Evolutionary conservation across 371 early-diverging fungal species (phyloP).

Genomic region (Nematocida parisii): DNA sequence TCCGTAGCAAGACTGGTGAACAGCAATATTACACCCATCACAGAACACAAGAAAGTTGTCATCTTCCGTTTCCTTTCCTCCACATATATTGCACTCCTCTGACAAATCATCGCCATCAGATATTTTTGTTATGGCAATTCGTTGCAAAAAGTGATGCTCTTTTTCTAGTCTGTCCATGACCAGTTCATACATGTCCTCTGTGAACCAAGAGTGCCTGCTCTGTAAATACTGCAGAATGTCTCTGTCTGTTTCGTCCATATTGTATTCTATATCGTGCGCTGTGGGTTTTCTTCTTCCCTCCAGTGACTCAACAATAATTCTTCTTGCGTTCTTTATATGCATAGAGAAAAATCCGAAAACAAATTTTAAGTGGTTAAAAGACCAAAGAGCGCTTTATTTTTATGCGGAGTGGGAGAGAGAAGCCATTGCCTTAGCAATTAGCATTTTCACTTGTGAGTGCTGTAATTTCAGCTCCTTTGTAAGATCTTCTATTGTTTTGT

Average conservation of each 20-base stretch:
- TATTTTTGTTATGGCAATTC: conserved; percentile 54
- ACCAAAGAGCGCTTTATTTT: conserved; percentile 6
- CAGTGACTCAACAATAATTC: conserved; percentile 3
- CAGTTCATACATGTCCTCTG: conserved; percentile 75
- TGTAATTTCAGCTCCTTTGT: conserved; percentile 32
- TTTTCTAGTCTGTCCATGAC: conserved; percentile 86
- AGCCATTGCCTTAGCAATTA: conserved; percentile 50
- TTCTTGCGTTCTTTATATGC: background rate
- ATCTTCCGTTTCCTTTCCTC: conserved; percentile 61
- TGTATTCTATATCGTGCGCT: conserved; percentile 31
- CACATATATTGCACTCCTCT: conserved; percentile 80
- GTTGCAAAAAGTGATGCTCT: conserved; percentile 82
- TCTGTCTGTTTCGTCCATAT: conserved; percentile 46
- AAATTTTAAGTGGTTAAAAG: background rate
- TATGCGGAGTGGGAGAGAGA: background rate
- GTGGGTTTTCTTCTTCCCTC: background rate
- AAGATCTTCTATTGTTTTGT: conserved; percentile 9
- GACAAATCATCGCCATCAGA: conserved; percentile 53
- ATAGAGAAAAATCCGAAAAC: background rate
- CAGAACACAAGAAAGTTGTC: conserved; percentile 92
- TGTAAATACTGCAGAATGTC: conserved; percentile 35
- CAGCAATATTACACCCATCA: conserved; percentile 94
- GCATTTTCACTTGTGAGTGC: conserved; percentile 43
- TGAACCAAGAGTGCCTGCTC: conserved; percentile 27
- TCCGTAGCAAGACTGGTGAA: conserved; percentile 98